phyloP scores from a whole-genome alignment of 805 yeast species.

The Candida khao-thaluensis region DNA sequence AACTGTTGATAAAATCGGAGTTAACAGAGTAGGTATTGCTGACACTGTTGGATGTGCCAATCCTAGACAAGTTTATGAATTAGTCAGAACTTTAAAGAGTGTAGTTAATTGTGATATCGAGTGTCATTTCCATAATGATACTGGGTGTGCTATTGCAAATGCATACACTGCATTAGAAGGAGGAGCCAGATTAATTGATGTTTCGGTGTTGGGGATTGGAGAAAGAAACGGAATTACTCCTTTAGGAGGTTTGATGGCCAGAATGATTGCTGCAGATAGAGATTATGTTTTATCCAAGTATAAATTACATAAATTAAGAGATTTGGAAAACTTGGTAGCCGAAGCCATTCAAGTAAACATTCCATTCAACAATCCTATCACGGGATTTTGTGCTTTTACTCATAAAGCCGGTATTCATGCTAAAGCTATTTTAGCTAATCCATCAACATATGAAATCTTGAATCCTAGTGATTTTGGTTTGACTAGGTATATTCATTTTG shows the following conservation, averaged over 20 bases:
- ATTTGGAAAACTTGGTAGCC: slow-evolving; percentile 57
- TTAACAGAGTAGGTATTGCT: slow-evolving; percentile 61
- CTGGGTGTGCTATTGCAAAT: slow-evolving; percentile 64
- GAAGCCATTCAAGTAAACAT: slow-evolving; percentile 58
- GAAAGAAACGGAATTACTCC: slow-evolving; percentile 66
- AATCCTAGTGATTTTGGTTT: slow-evolving; percentile 59
- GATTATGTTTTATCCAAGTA: slow-evolving; percentile 59
- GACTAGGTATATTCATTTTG: slow-evolving; percentile 61
- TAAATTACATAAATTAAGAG: slow-evolving; percentile 55
- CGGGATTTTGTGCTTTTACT: slow-evolving; percentile 64
- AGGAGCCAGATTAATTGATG: slow-evolving; percentile 59
- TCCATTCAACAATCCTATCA: slow-evolving; percentile 62
- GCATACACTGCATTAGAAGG: slow-evolving; percentile 65
- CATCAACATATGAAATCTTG: slow-evolving; percentile 61
- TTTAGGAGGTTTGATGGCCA: slow-evolving; percentile 60
- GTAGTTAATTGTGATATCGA: slow-evolving; percentile 60
- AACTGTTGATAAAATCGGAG: slow-evolving; percentile 62
- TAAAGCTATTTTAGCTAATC: slow-evolving; percentile 60
- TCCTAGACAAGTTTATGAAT: slow-evolving; percentile 61
- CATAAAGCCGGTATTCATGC: slow-evolving; percentile 67
- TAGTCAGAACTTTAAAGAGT: slow-evolving; percentile 55
- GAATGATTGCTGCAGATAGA: slow-evolving; percentile 62
- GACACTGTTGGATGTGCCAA: slow-evolving; percentile 66
- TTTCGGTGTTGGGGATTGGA: slow-evolving; percentile 60
- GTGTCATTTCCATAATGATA: slow-evolving; percentile 62